Conservation (phyloP, 2,329 filamentous ascomycete species). For the Calonectria henricotiae region DNA sequence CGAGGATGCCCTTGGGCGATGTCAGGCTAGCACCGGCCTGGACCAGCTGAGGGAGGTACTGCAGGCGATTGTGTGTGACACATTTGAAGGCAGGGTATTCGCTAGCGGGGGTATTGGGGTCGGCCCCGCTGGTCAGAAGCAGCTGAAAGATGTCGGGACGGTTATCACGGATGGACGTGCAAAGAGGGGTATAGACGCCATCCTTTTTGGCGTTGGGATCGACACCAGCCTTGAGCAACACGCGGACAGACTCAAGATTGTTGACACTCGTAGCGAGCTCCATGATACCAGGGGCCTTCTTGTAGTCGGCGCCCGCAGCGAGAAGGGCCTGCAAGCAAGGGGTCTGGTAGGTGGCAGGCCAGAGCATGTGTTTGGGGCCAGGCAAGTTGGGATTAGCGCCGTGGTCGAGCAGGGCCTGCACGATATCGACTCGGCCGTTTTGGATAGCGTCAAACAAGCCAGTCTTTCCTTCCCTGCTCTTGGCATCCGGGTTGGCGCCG, state of each 20-base stretch:
- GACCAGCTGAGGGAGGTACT: slow-evolving; percentile 73
- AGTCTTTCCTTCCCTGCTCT: slow-evolving; percentile 76
- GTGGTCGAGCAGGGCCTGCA: slow-evolving; percentile 67
- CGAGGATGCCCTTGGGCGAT: slow-evolving; percentile 76
- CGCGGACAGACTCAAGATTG: slow-evolving; percentile 74
- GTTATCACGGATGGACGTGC: slow-evolving; percentile 79
- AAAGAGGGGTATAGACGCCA: slow-evolving; percentile 78
- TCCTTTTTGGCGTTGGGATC: slow-evolving; percentile 76
- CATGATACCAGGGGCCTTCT: slow-evolving; percentile 76
- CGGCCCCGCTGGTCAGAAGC: slow-evolving; percentile 71
- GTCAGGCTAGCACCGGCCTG: slow-evolving; percentile 74
- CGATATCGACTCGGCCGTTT: slow-evolving; percentile 70
- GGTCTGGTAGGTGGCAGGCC: slow-evolving; percentile 75
- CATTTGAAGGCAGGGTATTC: slow-evolving; percentile 81
- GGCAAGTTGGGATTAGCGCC: slow-evolving; percentile 79
- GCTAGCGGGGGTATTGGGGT: slow-evolving; percentile 75
- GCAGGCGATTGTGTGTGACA: slow-evolving; percentile 75
- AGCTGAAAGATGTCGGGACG: slow-evolving; percentile 74
- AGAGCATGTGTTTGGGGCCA: slow-evolving; percentile 79
- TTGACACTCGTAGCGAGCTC: slow-evolving; percentile 77
- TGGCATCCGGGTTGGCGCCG: slow-evolving; percentile 71
- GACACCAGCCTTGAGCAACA: slow-evolving; percentile 73
- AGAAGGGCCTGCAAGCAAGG: slow-evolving; percentile 74
- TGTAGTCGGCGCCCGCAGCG: slow-evolving; percentile 72
- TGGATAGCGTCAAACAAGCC: slow-evolving; percentile 76